phyloP scores from a whole-genome alignment of 345 rosid genomes.

The Salix koriyanagi region DNA sequence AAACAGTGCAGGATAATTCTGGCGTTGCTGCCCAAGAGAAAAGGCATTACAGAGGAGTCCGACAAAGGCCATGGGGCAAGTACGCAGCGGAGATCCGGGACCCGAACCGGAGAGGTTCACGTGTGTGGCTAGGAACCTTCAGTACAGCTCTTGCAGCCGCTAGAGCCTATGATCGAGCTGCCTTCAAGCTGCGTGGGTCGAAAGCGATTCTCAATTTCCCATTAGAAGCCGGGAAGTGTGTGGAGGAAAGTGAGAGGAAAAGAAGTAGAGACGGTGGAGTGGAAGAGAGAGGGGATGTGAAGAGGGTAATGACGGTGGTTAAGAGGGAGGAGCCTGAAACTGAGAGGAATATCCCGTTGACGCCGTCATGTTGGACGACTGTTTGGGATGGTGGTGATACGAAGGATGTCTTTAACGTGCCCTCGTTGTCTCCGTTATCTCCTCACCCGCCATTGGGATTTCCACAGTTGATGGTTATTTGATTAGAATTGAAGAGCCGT shows the following conservation, averaged over 20 bases:
- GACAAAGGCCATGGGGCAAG: slow-evolving; percentile 92
- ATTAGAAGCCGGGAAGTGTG: slow-evolving; percentile 50
- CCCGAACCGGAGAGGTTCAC: slow-evolving; percentile 63
- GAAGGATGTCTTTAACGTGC: slow-evolving; percentile 1
- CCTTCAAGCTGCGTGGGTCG: slow-evolving; percentile 71
- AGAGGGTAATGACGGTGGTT: slow-evolving; percentile 13
- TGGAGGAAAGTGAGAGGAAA: slow-evolving; percentile 30
- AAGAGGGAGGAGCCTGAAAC: slow-evolving; percentile 31
- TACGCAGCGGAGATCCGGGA: slow-evolving; percentile 96
- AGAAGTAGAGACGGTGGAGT: slow-evolving; percentile 28
- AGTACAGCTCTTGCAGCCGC: slow-evolving; percentile 73
- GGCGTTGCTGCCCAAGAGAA: slow-evolving; percentile 14
- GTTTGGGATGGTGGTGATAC: slow-evolving; percentile 29
- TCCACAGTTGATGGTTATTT: slow-evolving; percentile 16
- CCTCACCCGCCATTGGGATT: slow-evolving; percentile 13
- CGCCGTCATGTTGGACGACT: slow-evolving; percentile 43
- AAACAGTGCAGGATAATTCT: not conserved
- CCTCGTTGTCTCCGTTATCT: slow-evolving; percentile 25
- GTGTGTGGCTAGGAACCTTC: slow-evolving; percentile 88
- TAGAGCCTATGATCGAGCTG: slow-evolving; percentile 77
- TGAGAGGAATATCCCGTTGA: slow-evolving; percentile 21
- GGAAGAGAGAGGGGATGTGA: not conserved
- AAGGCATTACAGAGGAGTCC: slow-evolving; percentile 81
- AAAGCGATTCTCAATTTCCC: slow-evolving; percentile 90
- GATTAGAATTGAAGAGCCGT: not conserved